These are phyloP conservation scores for Vitis riparia DNA, from an alignment of 164 flowering plant species.

Conservation along the genomic window DNA sequence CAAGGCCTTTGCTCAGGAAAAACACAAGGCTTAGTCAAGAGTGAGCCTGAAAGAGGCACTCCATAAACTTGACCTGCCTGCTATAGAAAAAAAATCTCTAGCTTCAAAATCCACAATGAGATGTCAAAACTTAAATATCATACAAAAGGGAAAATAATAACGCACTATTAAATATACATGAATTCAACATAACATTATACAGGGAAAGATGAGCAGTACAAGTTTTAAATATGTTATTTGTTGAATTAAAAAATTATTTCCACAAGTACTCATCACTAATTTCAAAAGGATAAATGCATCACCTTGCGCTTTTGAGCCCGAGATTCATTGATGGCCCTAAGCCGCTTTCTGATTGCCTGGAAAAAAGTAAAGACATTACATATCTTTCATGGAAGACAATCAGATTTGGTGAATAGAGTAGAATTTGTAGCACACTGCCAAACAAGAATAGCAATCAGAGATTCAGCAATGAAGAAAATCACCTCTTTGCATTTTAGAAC, in stretches of 20 bases:
- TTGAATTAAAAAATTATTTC: background rate
- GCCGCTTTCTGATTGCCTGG: constrained; percentile 79
- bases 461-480: constrained; percentile 11
- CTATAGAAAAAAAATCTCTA: constrained; percentile 15
- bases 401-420: background rate
- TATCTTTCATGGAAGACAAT: background rate
- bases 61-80: constrained; percentile 99
- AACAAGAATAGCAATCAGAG: background rate
- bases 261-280: background rate
- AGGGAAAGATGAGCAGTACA: background rate
- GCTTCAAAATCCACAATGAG: constrained; percentile 5
- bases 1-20: constrained; percentile 85
- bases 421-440: background rate
- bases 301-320: constrained; percentile 99
- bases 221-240: background rate
- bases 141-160: background rate
- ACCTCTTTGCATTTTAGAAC: constrained; percentile 90
- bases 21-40: constrained; percentile 65
- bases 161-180: too few species aligned
- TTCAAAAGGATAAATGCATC: constrained; percentile 13
- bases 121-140: background rate
- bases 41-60: constrained; percentile 77
- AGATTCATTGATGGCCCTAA: constrained; percentile 93
- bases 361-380: constrained; percentile 6
- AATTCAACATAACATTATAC: background rate